Percentiles rank a stretch among this genome's conserved stretches.
phyloP scores from a whole-genome alignment of 495 filamentous ascomycete species.

The Tuber indicum region DNA sequence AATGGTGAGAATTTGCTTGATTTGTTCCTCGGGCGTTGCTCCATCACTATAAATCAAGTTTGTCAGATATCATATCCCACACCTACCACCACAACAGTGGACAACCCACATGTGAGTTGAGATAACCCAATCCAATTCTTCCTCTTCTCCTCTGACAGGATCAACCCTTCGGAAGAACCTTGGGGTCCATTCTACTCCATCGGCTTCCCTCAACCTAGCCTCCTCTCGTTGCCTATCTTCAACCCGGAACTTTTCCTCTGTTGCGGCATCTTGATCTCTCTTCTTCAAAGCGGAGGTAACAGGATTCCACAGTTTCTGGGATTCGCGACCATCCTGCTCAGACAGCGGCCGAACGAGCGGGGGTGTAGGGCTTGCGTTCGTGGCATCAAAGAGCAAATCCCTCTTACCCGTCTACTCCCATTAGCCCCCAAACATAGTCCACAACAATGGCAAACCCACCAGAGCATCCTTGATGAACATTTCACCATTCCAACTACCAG shows the following conservation, averaged over 20 bases:
- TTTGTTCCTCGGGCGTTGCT: slow-evolving; percentile 63
- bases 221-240: slow-evolving; percentile 88
- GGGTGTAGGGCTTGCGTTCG: slow-evolving; percentile 63
- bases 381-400: slow-evolving; percentile 82
- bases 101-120: slow-evolving; percentile 71
- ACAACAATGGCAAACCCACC: slow-evolving; percentile 48
- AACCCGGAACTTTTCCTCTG: slow-evolving; percentile 89
- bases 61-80: slow-evolving; percentile 2
- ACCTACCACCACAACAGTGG: neutral
- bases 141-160: slow-evolving; percentile 71
- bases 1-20: slow-evolving; percentile 77
- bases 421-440: slow-evolving; percentile 7
- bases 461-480: slow-evolving; percentile 80
- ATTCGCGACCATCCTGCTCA: slow-evolving; percentile 88
- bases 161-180: slow-evolving; percentile 70
- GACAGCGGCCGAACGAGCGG: slow-evolving; percentile 69
- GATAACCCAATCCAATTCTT: slow-evolving; percentile 88
- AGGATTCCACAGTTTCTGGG: slow-evolving; percentile 74
- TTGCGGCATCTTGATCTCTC: slow-evolving; percentile 80
- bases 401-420: slow-evolving; percentile 68
- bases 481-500: slow-evolving; percentile 87
- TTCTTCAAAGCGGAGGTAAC: slow-evolving; percentile 74
- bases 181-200: slow-evolving; percentile 85
- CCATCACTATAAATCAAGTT: slow-evolving; percentile 51
- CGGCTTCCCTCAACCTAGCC: slow-evolving; percentile 69